A percentile compares a stretch with the other conserved stretches of the same genome.
Evolutionary conservation across 176 grass and related monocot genomes (phyloP).

Genomic region (Oryza punctata): DNA sequence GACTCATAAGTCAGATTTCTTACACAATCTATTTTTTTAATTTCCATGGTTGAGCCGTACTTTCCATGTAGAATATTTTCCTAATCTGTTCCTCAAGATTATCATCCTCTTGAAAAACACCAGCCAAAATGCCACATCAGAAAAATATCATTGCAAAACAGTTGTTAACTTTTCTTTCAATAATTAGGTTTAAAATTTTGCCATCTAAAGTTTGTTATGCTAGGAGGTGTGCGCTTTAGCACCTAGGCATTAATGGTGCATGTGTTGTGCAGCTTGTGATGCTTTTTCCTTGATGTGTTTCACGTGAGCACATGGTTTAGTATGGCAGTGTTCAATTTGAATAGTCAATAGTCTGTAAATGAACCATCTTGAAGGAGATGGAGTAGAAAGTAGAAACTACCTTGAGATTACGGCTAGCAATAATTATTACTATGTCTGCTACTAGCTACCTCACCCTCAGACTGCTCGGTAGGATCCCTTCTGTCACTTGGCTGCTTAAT

Average conservation of each 20-base stretch:
- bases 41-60: not conserved
- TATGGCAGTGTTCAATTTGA: not conserved
- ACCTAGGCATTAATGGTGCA: not conserved
- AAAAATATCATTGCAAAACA: not conserved
- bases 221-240: not conserved
- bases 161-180: not conserved
- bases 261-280: not conserved
- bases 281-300: not conserved
- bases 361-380: not conserved
- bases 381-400: not conserved
- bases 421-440: not conserved
- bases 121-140: not conserved
- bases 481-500: slow-evolving; percentile 9
- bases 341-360: not conserved
- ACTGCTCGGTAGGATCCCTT: not conserved
- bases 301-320: not conserved
- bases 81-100: not conserved
- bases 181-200: not conserved
- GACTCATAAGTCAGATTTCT: not conserved
- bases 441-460: not conserved
- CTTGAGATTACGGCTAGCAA: not conserved
- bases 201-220: not conserved
- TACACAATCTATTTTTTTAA: not conserved
- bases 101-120: not conserved
- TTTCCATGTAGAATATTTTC: not conserved